These are phyloP conservation scores for Ustilago cynodontis DNA, from an alignment of 1,284 basidiomycete species.

Conservation along the genomic window DNA sequence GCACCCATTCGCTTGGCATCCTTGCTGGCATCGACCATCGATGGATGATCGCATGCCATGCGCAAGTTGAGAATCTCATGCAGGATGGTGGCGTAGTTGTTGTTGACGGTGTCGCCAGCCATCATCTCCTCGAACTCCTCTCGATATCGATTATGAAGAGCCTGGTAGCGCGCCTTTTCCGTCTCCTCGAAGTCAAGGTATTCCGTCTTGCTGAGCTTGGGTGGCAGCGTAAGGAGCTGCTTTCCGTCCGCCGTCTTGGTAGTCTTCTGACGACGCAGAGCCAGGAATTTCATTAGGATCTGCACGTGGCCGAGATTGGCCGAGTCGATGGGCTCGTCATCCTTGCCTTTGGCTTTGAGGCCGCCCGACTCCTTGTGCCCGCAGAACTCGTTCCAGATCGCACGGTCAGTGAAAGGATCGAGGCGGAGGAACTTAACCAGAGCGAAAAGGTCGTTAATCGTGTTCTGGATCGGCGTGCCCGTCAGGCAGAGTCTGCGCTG, in stretches of 20 bases:
- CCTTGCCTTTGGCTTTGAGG: conserved; percentile 39
- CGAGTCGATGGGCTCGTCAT: conserved; percentile 74
- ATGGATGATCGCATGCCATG: conserved; percentile 96
- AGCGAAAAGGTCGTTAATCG: conserved; percentile 96
- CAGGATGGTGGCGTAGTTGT: conserved; percentile 96
- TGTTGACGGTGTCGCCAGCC: conserved; percentile 87
- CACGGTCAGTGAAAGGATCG: conserved; percentile 91
- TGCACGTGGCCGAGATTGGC: conserved; percentile 92
- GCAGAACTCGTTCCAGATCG: conserved; percentile 91
- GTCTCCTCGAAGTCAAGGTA: conserved; percentile 84
- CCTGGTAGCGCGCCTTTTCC: conserved; percentile 88
- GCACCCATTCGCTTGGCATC: conserved; percentile 72
- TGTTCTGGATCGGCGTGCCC: conserved; percentile 98
- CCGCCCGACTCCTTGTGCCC: conserved; percentile 83
- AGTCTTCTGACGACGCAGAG: conserved; percentile 95
- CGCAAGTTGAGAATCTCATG: conserved; percentile 82
- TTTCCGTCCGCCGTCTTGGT: conserved; percentile 83
- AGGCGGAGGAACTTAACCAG: conserved; percentile 95
- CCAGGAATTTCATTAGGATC: conserved; percentile 96
- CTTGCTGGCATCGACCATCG: conserved; percentile 78
- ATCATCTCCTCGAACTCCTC: conserved; percentile 88
- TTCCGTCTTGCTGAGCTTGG: conserved; percentile 85
- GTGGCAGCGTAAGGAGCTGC: conserved; percentile 83
- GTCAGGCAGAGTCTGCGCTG: conserved; percentile 93
- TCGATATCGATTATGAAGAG: conserved; percentile 87